Evolutionary conservation across 345 rosid genomes (phyloP).

Genomic region (Eucalyptus erythrocorys): DNA sequence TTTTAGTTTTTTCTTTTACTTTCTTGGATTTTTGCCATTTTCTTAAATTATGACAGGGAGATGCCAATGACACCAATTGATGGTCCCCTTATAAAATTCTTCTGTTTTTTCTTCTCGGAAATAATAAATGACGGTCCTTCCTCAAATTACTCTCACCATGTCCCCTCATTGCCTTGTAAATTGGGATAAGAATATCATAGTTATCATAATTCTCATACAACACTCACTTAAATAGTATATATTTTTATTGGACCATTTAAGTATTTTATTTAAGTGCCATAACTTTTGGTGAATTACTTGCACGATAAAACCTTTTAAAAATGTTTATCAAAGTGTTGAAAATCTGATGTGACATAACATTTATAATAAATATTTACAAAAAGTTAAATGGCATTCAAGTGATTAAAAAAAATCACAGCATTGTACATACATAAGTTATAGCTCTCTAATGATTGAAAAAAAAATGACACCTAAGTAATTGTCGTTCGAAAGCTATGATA

Average conservation of each 20-base stretch:
- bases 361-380: too few relatives aligned
- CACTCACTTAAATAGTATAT: too few relatives aligned
- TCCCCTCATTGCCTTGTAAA: background rate
- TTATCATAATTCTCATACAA: too few relatives aligned
- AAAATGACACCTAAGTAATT: rapidly evolving
- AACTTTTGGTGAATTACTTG: too few relatives aligned
- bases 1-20: background rate
- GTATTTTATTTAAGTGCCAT: too few relatives aligned
- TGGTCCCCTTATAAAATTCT: background rate
- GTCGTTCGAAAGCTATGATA: rapidly evolving
- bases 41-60: background rate
- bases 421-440: rapidly evolving
- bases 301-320: rapidly evolving
- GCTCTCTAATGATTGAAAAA: too few relatives aligned
- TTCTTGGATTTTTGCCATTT: background rate
- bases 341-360: rapidly evolving
- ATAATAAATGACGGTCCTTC: background rate
- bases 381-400: background rate
- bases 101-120: background rate
- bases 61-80: background rate
- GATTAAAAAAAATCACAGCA: rapidly evolving
- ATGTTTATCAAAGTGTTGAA: too few relatives aligned
- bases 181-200: too few relatives aligned
- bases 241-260: too few relatives aligned
- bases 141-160: background rate